Base-by-base conservation (phyloP, 2,329 filamentous ascomycete genomes). In the Neonectria magnoliae region DNA sequence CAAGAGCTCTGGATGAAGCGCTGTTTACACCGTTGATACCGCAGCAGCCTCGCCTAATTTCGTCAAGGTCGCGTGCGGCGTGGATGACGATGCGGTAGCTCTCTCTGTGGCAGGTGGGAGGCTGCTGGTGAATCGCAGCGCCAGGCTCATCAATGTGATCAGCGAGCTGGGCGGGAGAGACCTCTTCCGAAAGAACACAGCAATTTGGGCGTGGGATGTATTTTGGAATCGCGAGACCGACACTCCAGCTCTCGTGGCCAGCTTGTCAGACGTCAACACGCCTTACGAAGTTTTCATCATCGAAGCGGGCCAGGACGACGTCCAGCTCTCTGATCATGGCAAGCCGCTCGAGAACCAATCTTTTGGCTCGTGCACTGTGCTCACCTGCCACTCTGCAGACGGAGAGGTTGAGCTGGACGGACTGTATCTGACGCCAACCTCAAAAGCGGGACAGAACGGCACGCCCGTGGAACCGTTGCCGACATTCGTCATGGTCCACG, bases 191-290 rank as follows among this genome's bases (percentile, higher is more conserved):
- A 58, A 61, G 47, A 18, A 62, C 4, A 63, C 20, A 0, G 64
- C 71, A 1, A 18, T 68, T 0, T 65, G 60, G 55, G 60, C 38
- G 3, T 72, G 67, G 61, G 70, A 72, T 48, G 42, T 64, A 1
- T 64, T 57, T 9, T 18, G 65, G 1, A 13, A 57, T 5, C 10
- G 8, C 5, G 20, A 63, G 9, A 62, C 61, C 1, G 59, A 33
- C 5, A 14, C 7, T 5, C 7, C 64, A 0, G 44, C 20, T 14
- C 54, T 73, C 2, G 71, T 66, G 8, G 48, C 62, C 0, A 38
- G 57, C 2, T n/a, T 79, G 7, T 75, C 73, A 41, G 52, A 68
- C 14, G 20, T 45, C n/a, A 52, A 67, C 1, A 70, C 65, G 0
- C 67, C 67, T 1, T 70, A 68, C 2, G 65, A 70, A 4, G 36